Percentiles rank a stretch among this genome's conserved stretches.
phyloP scores from a whole-genome alignment of 2,329 filamentous ascomycete genomes.

The Camillea tinctor region DNA sequence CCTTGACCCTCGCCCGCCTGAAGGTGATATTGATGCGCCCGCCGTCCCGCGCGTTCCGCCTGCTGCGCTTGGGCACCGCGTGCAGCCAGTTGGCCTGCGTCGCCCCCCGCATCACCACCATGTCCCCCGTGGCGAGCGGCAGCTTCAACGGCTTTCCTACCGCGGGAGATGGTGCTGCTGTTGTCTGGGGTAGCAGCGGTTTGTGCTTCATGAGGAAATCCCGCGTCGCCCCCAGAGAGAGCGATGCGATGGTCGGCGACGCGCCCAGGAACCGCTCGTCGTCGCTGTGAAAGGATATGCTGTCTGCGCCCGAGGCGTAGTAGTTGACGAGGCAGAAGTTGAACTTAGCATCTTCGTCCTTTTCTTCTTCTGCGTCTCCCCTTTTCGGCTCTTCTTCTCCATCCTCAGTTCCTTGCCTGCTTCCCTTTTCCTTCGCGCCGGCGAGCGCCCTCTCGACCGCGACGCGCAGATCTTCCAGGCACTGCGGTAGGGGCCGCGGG shows the following conservation, averaged over 20 bases:
- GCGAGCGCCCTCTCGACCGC: conserved; percentile 57
- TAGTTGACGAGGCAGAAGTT: conserved; percentile 85
- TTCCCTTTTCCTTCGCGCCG: too few relatives aligned
- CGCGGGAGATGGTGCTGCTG: conserved; percentile 15
- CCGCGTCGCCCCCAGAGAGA: conserved; percentile 68
- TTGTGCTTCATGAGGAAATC: conserved; percentile 84
- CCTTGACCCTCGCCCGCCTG: conserved; percentile 66
- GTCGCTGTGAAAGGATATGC: conserved; percentile 77
- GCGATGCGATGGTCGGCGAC: conserved; percentile 70
- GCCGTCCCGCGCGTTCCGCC: conserved; percentile 60
- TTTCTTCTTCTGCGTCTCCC: neutral
- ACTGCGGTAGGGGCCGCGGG: conserved; percentile 70
- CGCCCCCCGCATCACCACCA: conserved; percentile 73
- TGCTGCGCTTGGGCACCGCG: conserved; percentile 72
- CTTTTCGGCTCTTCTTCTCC: neutral
- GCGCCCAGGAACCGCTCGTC: conserved; percentile 74
- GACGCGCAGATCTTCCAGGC: conserved; percentile 61
- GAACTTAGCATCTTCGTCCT: conserved; percentile 39
- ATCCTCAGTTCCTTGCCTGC: too few relatives aligned
- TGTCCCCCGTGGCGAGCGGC: conserved; percentile 65
- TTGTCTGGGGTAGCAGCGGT: conserved; percentile 43
- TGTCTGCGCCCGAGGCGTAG: conserved; percentile 74
- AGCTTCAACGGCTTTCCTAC: conserved; percentile 45
- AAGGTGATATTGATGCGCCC: conserved; percentile 78
- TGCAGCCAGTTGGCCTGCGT: conserved; percentile 80